These are phyloP conservation scores for Cryptococcus wingfieldii DNA, from an alignment of 1,284 basidiomycete genomes.

Conservation along the genomic window DNA sequence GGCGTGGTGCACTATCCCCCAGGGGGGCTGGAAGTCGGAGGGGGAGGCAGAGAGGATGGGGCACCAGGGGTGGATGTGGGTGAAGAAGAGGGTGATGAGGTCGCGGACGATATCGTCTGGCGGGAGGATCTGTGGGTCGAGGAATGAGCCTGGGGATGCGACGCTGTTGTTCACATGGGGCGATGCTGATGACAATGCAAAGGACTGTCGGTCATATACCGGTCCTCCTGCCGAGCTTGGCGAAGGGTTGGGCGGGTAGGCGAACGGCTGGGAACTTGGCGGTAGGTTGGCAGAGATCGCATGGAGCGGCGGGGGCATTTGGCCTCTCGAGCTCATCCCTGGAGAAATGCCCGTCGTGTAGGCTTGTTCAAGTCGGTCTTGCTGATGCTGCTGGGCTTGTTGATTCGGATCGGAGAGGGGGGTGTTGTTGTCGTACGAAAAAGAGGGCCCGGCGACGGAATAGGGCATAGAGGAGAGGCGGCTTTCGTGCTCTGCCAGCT, in stretches of 20 bases:
- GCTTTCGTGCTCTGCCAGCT: slow-evolving; percentile 34
- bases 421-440: slow-evolving; percentile 12
- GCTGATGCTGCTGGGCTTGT: slow-evolving; percentile 2
- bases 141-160: slow-evolving; percentile 28
- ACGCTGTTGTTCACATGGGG: slow-evolving; percentile 17
- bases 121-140: slow-evolving; percentile 42
- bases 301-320: neutral
- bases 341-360: neutral
- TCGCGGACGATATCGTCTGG: slow-evolving; percentile 46
- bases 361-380: neutral
- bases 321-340: neutral
- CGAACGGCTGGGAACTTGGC: slow-evolving; percentile 3
- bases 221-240: slow-evolving; percentile 8
- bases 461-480: slow-evolving; percentile 19
- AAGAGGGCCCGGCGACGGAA: slow-evolving; percentile 8
- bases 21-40: slow-evolving; percentile 32
- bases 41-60: slow-evolving; percentile 39
- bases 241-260: slow-evolving; percentile 3
- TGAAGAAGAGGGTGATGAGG: slow-evolving; percentile 41
- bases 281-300: slow-evolving; percentile 4
- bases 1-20: slow-evolving; percentile 46
- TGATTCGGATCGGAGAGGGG: slow-evolving; percentile 10
- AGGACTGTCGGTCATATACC: slow-evolving; percentile 20
- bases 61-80: slow-evolving; percentile 46
- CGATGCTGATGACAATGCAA: slow-evolving; percentile 20